Evolutionary conservation across 2,329 filamentous ascomycete genomes (phyloP).

Genomic region (Penicillium sp.): DNA sequence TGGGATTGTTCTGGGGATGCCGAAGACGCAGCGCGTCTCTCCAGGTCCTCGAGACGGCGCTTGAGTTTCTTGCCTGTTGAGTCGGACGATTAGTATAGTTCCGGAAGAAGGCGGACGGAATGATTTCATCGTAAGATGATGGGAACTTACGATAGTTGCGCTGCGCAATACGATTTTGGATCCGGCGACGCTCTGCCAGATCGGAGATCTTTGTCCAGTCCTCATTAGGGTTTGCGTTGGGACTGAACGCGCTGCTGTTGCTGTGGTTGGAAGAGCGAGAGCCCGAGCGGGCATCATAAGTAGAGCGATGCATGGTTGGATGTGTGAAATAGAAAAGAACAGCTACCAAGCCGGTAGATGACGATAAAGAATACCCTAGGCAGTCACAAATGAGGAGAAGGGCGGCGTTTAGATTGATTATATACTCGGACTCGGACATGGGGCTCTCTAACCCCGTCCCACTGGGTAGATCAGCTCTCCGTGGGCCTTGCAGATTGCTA

Average conservation of each 20-base stretch:
- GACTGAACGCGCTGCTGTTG: constrained; percentile 93
- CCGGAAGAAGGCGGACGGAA: not conserved
- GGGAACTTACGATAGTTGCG: constrained; percentile 86
- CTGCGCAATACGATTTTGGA: constrained; percentile 97
- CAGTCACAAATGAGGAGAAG: not conserved
- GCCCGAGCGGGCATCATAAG: constrained; percentile 33
- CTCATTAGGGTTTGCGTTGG: constrained; percentile 91
- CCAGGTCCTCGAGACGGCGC: constrained; percentile 68
- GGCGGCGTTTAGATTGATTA: constrained; percentile 26
- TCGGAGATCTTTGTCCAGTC: constrained; percentile 99
- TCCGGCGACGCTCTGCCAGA: constrained; percentile 87
- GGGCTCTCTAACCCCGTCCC: constrained; percentile 23
- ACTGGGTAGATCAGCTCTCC: constrained; percentile 25
- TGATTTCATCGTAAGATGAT: not conserved
- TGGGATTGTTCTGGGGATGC: constrained; percentile 64
- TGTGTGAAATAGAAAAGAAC: constrained; percentile 5
- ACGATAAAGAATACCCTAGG: constrained; percentile 2
- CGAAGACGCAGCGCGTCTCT: constrained; percentile 65
- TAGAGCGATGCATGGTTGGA: constrained; percentile 37
- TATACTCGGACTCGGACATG: constrained; percentile 29
- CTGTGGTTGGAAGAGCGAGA: constrained; percentile 71
- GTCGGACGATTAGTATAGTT: not conserved
- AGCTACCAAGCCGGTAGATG: constrained; percentile 10
- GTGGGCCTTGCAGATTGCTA: constrained; percentile 28
- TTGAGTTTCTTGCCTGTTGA: constrained; percentile 68